Base-by-base conservation (phyloP, 768 basidiomycete genomes). In the Glaciozyma martinii region DNA sequence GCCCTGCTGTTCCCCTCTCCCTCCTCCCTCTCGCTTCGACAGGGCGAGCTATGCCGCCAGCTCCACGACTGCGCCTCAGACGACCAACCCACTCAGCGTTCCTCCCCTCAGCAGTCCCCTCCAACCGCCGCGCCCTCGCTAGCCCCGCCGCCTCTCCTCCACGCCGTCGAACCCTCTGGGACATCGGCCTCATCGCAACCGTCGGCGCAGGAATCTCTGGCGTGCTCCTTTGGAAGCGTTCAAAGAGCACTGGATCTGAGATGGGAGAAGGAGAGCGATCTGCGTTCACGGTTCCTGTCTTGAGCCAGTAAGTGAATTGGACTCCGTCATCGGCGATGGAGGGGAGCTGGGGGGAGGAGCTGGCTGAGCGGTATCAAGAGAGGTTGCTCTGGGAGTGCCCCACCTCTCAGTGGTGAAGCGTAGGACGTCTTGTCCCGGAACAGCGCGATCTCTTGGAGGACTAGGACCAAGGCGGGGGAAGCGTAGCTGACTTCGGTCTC, bases 281-380 rank as follows among this genome's bases (percentile, higher is more conserved):
- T 12, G 42, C 52, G 33, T 71, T 71, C 56, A 71, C 69, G 8
- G 59, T 71, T 15, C 69, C 69, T 19, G 63, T 67, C 19, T 6
- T 67, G 33, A 54, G 29, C n/a, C 69, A 71, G 69, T 70, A 23
- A 42, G 69, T 66, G n/a, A n/a, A n/a, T n/a, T n/a, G n/a, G n/a
- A n/a, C 30, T 40, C 47, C 47, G 32, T 15, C 47, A 21, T 25
- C 10, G 27, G 47, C n/a, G 43, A 30, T 18, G 58, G 23, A 16
- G 18, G 58, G 32, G 44, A n/a, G n/a, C 25, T 3, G 27, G 19
- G 13, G 9, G 44, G 27, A 47, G 43, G 37, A 9, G 19, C 21
- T 27, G 16, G 12, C 10, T 33, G 30, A 16, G 16, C 10, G 25
- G 15, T 13, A 6, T 8, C 6, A 19, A 55, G n/a, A 12, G 56